Percentiles rank a stretch among this genome's conserved stretches.
These are phyloP conservation scores for Starmerella floricola DNA, from an alignment of 805 yeast species.

Conservation along the genomic window DNA sequence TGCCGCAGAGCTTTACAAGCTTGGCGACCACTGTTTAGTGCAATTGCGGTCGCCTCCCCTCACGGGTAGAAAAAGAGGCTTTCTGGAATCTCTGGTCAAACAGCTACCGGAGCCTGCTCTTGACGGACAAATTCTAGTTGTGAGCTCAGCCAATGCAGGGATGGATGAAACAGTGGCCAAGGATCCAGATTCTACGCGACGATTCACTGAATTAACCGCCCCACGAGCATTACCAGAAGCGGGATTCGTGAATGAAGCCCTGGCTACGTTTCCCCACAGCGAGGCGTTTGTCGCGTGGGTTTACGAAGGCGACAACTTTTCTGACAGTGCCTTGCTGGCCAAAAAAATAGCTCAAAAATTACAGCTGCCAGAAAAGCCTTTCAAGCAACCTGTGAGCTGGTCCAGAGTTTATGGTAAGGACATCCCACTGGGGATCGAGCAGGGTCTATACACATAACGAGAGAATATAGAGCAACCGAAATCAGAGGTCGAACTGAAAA, in stretches of 20 bases:
- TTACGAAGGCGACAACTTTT: slow-evolving; percentile 81
- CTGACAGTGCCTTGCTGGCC: slow-evolving; percentile 52
- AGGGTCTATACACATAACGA: slow-evolving; percentile 58
- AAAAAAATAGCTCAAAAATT: slow-evolving; percentile 28
- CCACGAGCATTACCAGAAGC: slow-evolving; percentile 26
- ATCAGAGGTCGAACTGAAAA: no score
- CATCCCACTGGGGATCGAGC: slow-evolving; percentile 56
- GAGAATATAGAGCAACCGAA: no score
- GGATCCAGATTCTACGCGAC: not conserved
- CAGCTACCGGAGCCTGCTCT: slow-evolving; percentile 1
- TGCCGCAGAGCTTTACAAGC: slow-evolving; percentile 45
- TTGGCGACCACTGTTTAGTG: slow-evolving; percentile 31
- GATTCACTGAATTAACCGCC: slow-evolving; percentile 1
- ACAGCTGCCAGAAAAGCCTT: slow-evolving; percentile 16
- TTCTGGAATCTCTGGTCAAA: slow-evolving; percentile 41
- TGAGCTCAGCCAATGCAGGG: slow-evolving; percentile 68
- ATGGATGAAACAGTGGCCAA: slow-evolving; percentile 20
- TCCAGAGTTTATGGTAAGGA: slow-evolving; percentile 69
- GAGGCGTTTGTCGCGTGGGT: slow-evolving; percentile 41
- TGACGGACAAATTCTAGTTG: slow-evolving; percentile 37
- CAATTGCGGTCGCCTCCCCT: slow-evolving; percentile 79
- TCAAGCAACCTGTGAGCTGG: slow-evolving; percentile 61
- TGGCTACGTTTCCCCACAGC: slow-evolving; percentile 15
- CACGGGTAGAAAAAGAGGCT: slow-evolving; percentile 45
- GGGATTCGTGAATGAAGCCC: slow-evolving; percentile 26